A percentile compares a stretch with the other conserved stretches of the same genome.
phyloP scores from a whole-genome alignment of 164 flowering plant species.

The Annona squamosa region DNA sequence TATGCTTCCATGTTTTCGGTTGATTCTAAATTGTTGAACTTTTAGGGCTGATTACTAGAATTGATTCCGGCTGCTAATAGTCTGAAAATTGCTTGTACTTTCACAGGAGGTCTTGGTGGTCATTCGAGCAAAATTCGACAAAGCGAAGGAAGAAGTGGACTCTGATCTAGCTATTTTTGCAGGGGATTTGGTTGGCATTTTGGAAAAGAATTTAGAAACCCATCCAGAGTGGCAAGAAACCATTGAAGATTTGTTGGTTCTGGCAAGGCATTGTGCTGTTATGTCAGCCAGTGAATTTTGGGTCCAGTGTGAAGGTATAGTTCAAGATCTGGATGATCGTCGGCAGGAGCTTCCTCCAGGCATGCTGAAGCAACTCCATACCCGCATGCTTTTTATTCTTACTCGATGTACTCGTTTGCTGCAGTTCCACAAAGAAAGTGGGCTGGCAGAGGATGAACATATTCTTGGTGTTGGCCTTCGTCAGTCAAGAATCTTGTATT shows the following conservation, averaged over 20 bases:
- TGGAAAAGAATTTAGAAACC: constrained; percentile 85
- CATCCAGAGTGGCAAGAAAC: constrained; percentile 99
- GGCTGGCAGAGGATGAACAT: constrained; percentile 77
- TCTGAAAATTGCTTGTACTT: background rate
- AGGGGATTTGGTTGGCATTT: constrained; percentile 79
- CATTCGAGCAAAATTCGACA: constrained; percentile 87
- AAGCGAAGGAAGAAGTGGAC: constrained; percentile 99
- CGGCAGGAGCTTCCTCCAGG: constrained; percentile 97
- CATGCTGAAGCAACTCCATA: constrained; percentile 85
- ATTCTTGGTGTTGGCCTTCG: constrained; percentile 54
- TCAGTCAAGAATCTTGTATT: constrained; percentile 53
- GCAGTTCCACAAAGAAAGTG: constrained; percentile 98
- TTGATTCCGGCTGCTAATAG: background rate
- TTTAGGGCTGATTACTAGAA: background rate
- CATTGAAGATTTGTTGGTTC: constrained; percentile 80
- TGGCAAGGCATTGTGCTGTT: constrained; percentile 93
- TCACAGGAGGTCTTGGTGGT: constrained; percentile 76
- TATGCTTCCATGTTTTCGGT: background rate
- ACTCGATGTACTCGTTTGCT: constrained; percentile 93
- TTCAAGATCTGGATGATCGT: constrained; percentile 94
- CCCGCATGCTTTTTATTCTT: constrained; percentile 97
- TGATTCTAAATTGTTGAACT: background rate
- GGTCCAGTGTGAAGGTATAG: constrained; percentile 99
- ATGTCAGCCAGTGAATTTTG: constrained; percentile 92
- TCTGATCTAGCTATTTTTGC: constrained; percentile 94